A percentile compares a stretch with the other conserved stretches of the same genome.
These are phyloP conservation scores for Chalara sp. DNA, from an alignment of 2,329 filamentous ascomycete species.

Conservation along the genomic window DNA sequence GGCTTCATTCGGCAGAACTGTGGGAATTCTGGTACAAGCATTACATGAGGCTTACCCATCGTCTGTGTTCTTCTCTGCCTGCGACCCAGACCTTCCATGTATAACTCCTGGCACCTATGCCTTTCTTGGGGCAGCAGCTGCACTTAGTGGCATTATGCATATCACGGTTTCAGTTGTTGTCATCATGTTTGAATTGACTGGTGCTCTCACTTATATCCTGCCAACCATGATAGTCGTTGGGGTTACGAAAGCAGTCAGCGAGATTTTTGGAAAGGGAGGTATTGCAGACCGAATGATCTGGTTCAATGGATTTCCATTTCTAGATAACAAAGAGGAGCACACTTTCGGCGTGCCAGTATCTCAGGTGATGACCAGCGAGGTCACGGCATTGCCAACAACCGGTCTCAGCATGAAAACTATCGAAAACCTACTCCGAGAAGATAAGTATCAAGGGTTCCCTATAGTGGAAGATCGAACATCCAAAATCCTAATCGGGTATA, in stretches of 20 bases:
- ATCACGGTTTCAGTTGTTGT: conserved; percentile 95
- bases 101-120: conserved; percentile 98
- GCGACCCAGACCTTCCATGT: conserved; percentile 85
- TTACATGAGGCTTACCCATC: conserved; percentile 78
- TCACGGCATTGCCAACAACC: conserved; percentile 65
- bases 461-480: conserved; percentile 69
- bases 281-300: conserved; percentile 98
- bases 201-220: conserved; percentile 93
- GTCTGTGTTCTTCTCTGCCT: conserved; percentile 80
- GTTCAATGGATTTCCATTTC: conserved; percentile 94
- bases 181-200: conserved; percentile 98
- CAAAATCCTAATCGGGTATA: conserved; percentile 79
- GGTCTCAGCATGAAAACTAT: conserved; percentile 72
- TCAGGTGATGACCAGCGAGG: conserved; percentile 75
- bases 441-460: conserved; percentile 87
- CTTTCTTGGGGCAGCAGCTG: conserved; percentile 85
- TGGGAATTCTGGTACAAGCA: conserved; percentile 91
- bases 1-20: conserved; percentile 83
- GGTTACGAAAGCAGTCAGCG: conserved; percentile 87
- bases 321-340: conserved; percentile 96
- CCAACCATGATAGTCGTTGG: conserved; percentile 99
- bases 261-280: conserved; percentile 88
- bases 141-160: conserved; percentile 95
- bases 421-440: conserved; percentile 68
- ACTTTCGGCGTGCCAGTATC: conserved; percentile 93